Conservation (phyloP, 495 filamentous ascomycete species). For the Astrothelium subdiscretum region DNA sequence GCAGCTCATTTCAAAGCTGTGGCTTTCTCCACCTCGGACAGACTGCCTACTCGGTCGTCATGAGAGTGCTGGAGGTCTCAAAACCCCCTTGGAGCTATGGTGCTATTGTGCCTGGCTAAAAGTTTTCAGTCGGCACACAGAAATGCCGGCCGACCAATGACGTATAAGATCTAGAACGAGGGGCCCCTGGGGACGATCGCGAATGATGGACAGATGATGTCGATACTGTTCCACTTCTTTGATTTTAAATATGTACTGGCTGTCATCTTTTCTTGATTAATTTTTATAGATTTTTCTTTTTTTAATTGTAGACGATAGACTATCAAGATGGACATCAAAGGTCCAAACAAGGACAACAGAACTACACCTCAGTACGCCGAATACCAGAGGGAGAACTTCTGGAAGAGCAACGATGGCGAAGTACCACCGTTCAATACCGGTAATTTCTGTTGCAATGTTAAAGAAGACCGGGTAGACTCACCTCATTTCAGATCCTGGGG, state of each 20-base stretch:
- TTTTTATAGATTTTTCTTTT: background rate
- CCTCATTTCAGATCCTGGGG: constrained; percentile 36
- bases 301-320: background rate
- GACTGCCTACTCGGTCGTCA: too few species aligned
- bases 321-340: constrained; percentile 38
- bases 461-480: too few species aligned
- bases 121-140: background rate
- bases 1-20: too few species aligned
- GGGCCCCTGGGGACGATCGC: background rate
- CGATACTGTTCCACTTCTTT: background rate
- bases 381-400: constrained; percentile 53
- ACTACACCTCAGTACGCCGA: constrained; percentile 49
- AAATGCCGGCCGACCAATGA: background rate
- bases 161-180: background rate
- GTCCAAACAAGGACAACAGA: constrained; percentile 43
- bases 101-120: too few species aligned
- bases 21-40: too few species aligned
- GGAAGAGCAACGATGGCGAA: constrained; percentile 44
- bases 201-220: background rate
- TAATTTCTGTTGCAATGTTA: too few species aligned
- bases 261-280: background rate
- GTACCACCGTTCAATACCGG: constrained; percentile 46
- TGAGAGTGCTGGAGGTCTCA: too few species aligned
- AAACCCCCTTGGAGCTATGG: too few species aligned
- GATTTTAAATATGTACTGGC: too few species aligned